Evolutionary conservation across 1,284 basidiomycete species (phyloP), one percentile per base, ranked within the genome.

Genomic region (Papiliotrema terrestris): DNA sequence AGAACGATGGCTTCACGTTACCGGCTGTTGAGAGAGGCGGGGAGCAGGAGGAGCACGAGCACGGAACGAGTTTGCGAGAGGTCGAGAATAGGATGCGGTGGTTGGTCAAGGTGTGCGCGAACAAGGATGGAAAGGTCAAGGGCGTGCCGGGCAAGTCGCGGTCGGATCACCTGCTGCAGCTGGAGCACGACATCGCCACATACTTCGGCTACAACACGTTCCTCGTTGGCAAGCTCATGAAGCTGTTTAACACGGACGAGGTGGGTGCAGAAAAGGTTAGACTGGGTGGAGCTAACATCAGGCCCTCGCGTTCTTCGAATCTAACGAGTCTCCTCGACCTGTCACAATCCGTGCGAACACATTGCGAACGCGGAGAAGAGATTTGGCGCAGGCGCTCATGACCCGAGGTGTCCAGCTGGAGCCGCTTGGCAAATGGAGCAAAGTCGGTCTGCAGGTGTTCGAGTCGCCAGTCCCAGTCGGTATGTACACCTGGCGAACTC

Each of bases 201-300:
- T 98, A 98, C 79, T 98, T 98, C 73, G 96, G 96, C 43, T 98
- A 99, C 80, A 98, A 98, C 70, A 86, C 90, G 11, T 98, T 93
- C 79, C 83, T 99, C 46, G 86, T 89, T 2, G 90, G 94, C 72
- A 97, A 97, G 78, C 80, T 99, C 22, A 95, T 98, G 79, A 86
- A 89, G 62, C 81, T 99, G 35, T 98, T 99, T 78, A 84, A 91
- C 4, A 86, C 94, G 6, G 86, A 88, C 54, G 96, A 98, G 83
- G 91, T 89, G 61, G 57, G 79, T 68, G n/a, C 56, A 11, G 41
- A 6, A 25, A 1, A 22, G 45, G 29, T 26, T 17, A 15, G 29
- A 25, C 13, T 29, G 39, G 19, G 37, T 37, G 19, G 45, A 45
- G 36, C 23, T 25, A 39, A 48, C 49, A 17, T 13, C 63, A 94